Conservation (phyloP, 345 rosid genomes). For the Gossypium herbaceum region DNA sequence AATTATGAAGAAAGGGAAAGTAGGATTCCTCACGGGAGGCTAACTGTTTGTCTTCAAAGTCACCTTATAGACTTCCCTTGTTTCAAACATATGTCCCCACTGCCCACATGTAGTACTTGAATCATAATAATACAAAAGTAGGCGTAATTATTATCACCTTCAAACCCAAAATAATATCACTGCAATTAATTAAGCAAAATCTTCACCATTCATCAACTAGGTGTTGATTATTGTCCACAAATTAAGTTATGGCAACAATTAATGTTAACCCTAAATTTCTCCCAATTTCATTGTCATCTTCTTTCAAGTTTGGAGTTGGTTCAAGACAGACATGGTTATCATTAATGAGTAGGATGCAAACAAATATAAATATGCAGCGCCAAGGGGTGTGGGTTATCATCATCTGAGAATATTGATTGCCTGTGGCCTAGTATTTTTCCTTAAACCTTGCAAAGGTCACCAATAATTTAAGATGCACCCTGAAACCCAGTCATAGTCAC, state of each 20-base stretch:
- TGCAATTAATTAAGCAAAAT: background rate
- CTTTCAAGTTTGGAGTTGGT: background rate
- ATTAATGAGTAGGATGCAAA: no score
- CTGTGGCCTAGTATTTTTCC: background rate
- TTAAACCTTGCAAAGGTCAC: background rate
- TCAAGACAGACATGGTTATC: background rate
- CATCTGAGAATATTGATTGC: background rate
- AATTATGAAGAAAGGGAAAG: background rate
- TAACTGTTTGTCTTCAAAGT: background rate
- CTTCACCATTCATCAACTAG: background rate
- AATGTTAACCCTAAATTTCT: background rate
- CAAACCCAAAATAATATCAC: background rate
- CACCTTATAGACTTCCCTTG: background rate
- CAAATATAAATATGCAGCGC: background rate
- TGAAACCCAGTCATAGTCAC: background rate
- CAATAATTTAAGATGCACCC: conserved; percentile 1
- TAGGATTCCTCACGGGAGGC: conserved; percentile 3
- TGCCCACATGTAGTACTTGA: background rate
- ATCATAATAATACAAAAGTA: background rate
- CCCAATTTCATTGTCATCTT: background rate
- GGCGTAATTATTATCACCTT: background rate
- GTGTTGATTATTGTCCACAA: background rate
- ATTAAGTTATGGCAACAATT: background rate
- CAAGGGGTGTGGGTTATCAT: background rate
- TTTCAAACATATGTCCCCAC: conserved; percentile 13